Conservation (phyloP, 495 filamentous ascomycete genomes). For the Echria macrotheca region DNA sequence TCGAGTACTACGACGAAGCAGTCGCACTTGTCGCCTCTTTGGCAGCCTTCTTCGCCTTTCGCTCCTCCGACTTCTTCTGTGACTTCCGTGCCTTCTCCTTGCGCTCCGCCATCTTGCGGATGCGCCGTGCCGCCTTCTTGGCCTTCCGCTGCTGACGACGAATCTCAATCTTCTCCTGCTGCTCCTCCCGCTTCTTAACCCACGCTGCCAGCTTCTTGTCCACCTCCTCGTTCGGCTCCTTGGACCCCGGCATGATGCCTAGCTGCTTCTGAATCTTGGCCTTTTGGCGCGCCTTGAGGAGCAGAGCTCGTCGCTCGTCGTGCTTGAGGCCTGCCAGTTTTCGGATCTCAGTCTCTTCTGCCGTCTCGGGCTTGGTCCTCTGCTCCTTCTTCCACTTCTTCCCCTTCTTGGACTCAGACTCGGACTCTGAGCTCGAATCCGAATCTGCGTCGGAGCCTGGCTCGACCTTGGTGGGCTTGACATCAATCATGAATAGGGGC, state of each 20-base stretch:
- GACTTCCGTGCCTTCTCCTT: not conserved
- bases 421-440: not conserved
- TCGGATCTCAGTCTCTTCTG: not conserved
- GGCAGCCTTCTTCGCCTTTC: not conserved
- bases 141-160: not conserved
- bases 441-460: not conserved
- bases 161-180: not conserved
- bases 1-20: too few relatives aligned
- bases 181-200: not conserved
- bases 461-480: not conserved
- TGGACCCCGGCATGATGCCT: not conserved
- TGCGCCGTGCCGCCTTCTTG: not conserved
- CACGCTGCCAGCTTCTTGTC: not conserved
- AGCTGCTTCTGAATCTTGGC: not conserved
- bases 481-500: not conserved
- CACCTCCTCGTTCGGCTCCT: not conserved
- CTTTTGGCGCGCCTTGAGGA: not conserved
- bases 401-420: not conserved
- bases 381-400: not conserved
- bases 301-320: not conserved
- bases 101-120: not conserved
- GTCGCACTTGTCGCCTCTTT: not conserved
- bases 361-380: not conserved
- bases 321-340: not conserved
- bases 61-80: not conserved